Evolutionary conservation across 108 stramenopile genomes (phyloP).

Genomic region (Nannochloropsis granulata): DNA sequence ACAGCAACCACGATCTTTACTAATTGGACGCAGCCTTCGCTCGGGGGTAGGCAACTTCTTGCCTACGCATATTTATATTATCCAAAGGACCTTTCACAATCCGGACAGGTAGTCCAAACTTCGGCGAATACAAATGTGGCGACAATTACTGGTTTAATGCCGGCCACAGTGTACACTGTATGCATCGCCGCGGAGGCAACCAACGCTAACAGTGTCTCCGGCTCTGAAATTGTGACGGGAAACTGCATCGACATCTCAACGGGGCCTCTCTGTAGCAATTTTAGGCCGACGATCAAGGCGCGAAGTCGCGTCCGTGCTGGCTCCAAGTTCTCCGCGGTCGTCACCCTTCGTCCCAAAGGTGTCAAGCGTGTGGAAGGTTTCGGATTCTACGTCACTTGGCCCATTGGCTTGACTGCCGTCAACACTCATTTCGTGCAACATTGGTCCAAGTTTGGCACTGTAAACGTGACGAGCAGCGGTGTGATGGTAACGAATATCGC

Average conservation of each 20-base stretch:
- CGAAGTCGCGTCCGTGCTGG: neutral
- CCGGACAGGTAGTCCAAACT: neutral
- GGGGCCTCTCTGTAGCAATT: neutral
- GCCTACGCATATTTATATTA: neutral
- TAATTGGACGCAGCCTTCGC: neutral
- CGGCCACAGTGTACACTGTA: neutral
- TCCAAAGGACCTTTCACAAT: neutral
- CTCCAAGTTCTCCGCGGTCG: neutral
- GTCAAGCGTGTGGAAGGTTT: neutral
- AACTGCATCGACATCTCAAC: neutral
- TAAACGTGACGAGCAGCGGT: neutral
- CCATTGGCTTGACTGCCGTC: neutral
- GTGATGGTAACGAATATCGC: neutral
- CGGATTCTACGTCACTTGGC: neutral
- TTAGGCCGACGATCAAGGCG: neutral
- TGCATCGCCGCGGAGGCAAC: neutral
- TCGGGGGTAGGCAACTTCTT: neutral
- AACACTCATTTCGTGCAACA: neutral
- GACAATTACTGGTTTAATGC: neutral
- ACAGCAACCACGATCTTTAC: neutral
- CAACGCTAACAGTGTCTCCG: neutral
- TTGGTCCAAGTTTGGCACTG: neutral
- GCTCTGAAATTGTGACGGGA: neutral
- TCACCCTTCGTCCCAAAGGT: neutral
- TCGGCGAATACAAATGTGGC: neutral